Percentiles rank a stretch among this genome's conserved stretches.
These are phyloP conservation scores for Nyssa sinensis DNA, from an alignment of 148 eudicot species.

Conservation along the genomic window DNA sequence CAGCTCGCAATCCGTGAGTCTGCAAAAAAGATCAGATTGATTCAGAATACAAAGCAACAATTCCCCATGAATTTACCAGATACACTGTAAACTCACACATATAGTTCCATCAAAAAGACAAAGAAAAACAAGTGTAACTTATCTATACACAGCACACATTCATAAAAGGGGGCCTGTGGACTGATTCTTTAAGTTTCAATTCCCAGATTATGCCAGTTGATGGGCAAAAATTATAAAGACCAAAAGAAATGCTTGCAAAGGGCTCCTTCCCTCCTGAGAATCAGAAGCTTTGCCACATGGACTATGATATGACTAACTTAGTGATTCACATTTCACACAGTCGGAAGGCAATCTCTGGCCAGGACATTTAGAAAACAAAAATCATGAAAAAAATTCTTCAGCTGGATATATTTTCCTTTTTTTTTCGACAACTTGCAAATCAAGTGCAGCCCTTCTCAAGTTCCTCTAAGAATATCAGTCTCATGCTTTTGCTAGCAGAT, in stretches of 20 bases:
- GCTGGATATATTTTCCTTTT: background rate
- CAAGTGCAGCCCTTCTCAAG: background rate
- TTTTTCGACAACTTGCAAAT: background rate
- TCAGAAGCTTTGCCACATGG: no score
- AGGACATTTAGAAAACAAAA: background rate
- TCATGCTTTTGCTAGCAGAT: background rate
- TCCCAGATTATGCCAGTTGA: background rate
- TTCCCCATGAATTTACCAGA: constrained; percentile 2
- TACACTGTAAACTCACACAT: no score
- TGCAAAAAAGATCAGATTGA: constrained; percentile 31
- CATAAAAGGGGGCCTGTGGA: no score
- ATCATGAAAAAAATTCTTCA: background rate
- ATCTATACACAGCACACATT: no score
- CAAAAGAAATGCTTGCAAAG: background rate
- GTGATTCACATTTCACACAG: background rate
- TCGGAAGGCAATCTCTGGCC: background rate
- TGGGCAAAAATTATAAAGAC: no score
- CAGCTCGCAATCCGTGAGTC: constrained; percentile 92
- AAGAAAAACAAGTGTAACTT: background rate
- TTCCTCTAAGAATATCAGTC: background rate
- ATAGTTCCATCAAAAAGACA: no score
- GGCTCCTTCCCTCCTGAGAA: background rate
- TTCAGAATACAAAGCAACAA: background rate
- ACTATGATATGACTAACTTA: background rate
- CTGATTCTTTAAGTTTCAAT: background rate